Evolutionary conservation across 208 protist genomes (phyloP).

Genomic region (Trypanosoma scelopori): DNA sequence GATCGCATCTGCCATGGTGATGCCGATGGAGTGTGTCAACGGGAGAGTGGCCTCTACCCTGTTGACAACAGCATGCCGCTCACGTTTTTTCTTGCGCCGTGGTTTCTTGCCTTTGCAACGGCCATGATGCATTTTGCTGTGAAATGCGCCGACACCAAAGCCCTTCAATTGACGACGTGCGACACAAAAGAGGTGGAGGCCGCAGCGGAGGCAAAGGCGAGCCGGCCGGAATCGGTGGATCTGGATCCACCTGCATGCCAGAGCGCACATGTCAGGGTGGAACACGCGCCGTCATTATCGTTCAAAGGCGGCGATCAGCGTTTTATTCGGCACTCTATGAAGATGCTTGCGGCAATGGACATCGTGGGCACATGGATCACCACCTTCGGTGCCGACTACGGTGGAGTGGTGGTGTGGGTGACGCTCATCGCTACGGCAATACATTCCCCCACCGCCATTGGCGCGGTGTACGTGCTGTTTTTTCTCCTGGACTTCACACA

Average conservation of each 20-base stretch:
- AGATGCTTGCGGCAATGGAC: slow-evolving; percentile 19
- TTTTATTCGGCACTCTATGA: slow-evolving; percentile 17
- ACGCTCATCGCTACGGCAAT: slow-evolving; percentile 15
- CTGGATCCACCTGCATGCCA: no score
- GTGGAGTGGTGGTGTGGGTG: slow-evolving; percentile 23
- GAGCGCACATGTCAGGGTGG: not conserved
- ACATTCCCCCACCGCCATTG: slow-evolving; percentile 8
- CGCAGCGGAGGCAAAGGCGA: not conserved
- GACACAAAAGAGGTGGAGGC: not conserved
- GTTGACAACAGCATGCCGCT: slow-evolving; percentile 13
- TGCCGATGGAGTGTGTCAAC: slow-evolving; percentile 1
- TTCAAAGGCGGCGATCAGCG: slow-evolving; percentile 17
- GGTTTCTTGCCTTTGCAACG: slow-evolving; percentile 33
- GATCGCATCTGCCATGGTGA: not conserved
- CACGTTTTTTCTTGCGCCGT: slow-evolving; percentile 27
- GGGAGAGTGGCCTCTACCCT: slow-evolving; percentile 26
- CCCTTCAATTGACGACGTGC: not conserved
- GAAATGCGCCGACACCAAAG: not conserved
- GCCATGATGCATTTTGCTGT: slow-evolving; percentile 14
- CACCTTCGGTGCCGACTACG: slow-evolving; percentile 28
- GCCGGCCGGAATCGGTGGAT: not conserved
- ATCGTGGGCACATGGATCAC: slow-evolving; percentile 6
- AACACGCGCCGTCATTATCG: not conserved
- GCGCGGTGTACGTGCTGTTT: slow-evolving; percentile 26
- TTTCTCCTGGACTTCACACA: slow-evolving; percentile 28